Percentiles rank a stretch among this genome's conserved stretches.
phyloP scores from a whole-genome alignment of 768 basidiomycete species.

The Xerocomellus intermedius region DNA sequence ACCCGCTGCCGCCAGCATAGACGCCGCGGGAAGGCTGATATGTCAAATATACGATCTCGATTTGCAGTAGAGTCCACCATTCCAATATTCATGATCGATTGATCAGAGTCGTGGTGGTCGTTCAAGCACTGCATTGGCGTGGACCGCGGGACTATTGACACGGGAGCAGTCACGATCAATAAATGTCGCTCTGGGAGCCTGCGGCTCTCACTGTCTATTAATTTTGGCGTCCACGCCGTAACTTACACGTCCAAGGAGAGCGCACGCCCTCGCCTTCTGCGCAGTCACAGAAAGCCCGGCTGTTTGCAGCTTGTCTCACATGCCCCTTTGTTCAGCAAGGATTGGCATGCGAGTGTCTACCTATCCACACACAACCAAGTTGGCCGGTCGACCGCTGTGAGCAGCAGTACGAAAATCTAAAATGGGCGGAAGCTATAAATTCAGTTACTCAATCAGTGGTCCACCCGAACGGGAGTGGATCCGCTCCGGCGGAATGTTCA shows the following conservation, averaged over 20 bases:
- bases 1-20: not conserved
- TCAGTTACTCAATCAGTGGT: not conserved
- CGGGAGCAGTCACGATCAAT: not conserved
- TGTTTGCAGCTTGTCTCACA: not conserved
- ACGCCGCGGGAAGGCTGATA: not conserved
- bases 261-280: not conserved
- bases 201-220: constrained; percentile 7
- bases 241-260: not conserved
- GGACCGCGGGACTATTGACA: constrained; percentile 1
- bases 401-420: not conserved
- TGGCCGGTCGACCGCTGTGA: not conserved
- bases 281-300: no score
- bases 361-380: not conserved
- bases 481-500: constrained; percentile 2
- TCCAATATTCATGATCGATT: not conserved
- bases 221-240: not conserved
- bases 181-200: not conserved
- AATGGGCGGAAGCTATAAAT: not conserved
- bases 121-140: not conserved
- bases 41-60: not conserved
- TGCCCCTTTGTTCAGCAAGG: not conserved
- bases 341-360: no score
- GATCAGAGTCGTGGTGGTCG: not conserved
- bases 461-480: constrained; percentile 8
- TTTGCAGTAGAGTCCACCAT: not conserved